Percentiles rank a stretch among this genome's conserved stretches.
Conservation (phyloP, 192 early-diverging fungal genomes). For the Linnemannia hyalina region DNA sequence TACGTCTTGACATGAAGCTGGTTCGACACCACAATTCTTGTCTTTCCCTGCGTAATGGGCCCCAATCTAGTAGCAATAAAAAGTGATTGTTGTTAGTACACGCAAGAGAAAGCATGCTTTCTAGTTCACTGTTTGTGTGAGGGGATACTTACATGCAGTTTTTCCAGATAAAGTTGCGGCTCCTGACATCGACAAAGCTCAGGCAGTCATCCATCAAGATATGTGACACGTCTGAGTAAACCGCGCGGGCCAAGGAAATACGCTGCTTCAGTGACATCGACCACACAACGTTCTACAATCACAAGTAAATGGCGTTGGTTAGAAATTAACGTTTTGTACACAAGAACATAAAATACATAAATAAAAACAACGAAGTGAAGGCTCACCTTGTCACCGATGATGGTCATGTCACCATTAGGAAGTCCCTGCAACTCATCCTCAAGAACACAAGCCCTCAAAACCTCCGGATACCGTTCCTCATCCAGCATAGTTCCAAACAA, state of each 20-base stretch:
- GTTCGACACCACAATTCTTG: conserved; percentile 43
- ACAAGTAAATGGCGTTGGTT: background rate
- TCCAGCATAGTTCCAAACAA: conserved; percentile 68
- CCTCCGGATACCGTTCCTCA: conserved; percentile 60
- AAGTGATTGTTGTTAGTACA: background rate
- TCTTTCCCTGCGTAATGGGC: conserved; percentile 40
- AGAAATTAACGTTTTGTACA: background rate
- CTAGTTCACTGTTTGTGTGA: background rate
- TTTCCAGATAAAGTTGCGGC: conserved; percentile 49
- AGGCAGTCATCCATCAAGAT: conserved; percentile 89
- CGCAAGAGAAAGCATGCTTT: background rate
- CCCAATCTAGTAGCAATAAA: conserved; percentile 15
- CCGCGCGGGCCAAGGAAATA: conserved; percentile 85
- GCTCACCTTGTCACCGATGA: conserved; percentile 65
- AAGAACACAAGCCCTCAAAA: conserved; percentile 69
- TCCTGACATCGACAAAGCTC: conserved; percentile 87
- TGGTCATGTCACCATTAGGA: conserved; percentile 65
- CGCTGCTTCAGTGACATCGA: conserved; percentile 91
- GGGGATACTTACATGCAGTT: conserved; percentile 40
- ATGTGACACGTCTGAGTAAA: conserved; percentile 74
- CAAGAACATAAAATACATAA: background rate
- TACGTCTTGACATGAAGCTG: conserved; percentile 55
- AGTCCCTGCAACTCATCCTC: conserved; percentile 65
- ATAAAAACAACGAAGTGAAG: background rate
- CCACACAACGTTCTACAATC: conserved; percentile 65